phyloP scores from a whole-genome alignment of 2,329 filamentous ascomycete species.

The Hymenoscyphus infarciens region DNA sequence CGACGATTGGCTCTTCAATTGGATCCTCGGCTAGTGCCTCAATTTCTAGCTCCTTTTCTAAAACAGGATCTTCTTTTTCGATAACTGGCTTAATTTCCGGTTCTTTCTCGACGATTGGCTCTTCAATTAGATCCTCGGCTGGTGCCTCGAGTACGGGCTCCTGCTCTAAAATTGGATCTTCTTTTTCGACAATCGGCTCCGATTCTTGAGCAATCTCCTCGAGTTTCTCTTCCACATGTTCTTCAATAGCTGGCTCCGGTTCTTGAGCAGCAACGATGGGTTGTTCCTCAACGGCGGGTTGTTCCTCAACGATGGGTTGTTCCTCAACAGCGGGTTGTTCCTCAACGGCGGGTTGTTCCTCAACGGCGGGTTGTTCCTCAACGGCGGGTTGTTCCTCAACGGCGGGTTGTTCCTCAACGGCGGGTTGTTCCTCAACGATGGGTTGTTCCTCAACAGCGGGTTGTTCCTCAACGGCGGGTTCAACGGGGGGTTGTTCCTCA shows the following conservation, averaged over 20 bases:
- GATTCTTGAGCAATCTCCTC: conserved; percentile 1
- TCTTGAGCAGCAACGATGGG: neutral
- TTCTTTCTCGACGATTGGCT: neutral
- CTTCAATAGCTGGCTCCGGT: neutral
- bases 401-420: too few relatives aligned
- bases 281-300: neutral
- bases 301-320: too few relatives aligned
- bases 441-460: neutral
- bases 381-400: neutral
- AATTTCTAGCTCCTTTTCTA: neutral
- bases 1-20: neutral
- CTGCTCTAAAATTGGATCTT: conserved; percentile 6
- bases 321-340: too few relatives aligned
- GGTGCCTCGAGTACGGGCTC: too few relatives aligned
- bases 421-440: neutral
- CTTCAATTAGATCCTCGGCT: too few relatives aligned
- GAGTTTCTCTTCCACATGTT: neutral
- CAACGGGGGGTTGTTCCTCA: too few relatives aligned
- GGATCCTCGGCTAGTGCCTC: conserved; percentile 2
- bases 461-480: neutral
- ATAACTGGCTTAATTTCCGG: neutral
- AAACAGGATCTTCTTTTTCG: conserved; percentile 2
- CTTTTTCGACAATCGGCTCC: neutral
- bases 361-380: neutral
- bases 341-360: neutral